These are phyloP conservation scores for Botrytis paeoniae DNA, from an alignment of 2,329 filamentous ascomycete genomes.

Conservation along the genomic window DNA sequence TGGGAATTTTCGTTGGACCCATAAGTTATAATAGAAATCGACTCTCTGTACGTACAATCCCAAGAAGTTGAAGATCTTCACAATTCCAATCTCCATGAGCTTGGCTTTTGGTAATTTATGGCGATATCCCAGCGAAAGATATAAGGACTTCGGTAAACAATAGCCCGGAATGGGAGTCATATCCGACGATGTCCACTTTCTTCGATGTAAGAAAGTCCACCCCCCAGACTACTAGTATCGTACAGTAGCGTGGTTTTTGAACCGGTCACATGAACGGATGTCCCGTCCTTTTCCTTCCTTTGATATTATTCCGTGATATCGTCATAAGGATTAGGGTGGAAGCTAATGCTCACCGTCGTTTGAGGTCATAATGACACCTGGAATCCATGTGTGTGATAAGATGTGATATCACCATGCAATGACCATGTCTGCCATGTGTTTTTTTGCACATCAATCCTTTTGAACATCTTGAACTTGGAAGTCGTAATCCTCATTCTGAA, in stretches of 20 bases:
- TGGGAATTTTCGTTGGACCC: neutral
- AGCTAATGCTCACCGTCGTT: neutral
- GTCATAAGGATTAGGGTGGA: neutral
- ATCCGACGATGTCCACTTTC: conserved; percentile 17
- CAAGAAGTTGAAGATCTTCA: conserved; percentile 4
- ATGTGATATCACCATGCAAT: neutral
- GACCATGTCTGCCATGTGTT: neutral
- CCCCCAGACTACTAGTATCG: neutral
- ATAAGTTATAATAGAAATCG: conserved; percentile 5
- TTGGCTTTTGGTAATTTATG: conserved; percentile 7
- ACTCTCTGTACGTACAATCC: conserved; percentile 1
- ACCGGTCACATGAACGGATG: conserved; percentile 17
- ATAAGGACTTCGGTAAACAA: conserved; percentile 13
- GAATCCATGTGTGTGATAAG: neutral
- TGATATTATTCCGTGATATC: neutral
- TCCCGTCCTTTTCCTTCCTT: conserved; percentile 5
- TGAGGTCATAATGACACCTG: neutral
- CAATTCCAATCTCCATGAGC: conserved; percentile 10
- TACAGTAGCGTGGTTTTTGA: conserved; percentile 4
- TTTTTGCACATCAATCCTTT: neutral
- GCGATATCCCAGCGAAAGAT: neutral
- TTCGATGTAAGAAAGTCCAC: neutral
- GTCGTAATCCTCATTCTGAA: conserved; percentile 8
- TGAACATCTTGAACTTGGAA: neutral
- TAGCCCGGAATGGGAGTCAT: conserved; percentile 15